Evolutionary conservation across 2,329 filamentous ascomycete species (phyloP).

Genomic region (Cladorrhinum sp.): DNA sequence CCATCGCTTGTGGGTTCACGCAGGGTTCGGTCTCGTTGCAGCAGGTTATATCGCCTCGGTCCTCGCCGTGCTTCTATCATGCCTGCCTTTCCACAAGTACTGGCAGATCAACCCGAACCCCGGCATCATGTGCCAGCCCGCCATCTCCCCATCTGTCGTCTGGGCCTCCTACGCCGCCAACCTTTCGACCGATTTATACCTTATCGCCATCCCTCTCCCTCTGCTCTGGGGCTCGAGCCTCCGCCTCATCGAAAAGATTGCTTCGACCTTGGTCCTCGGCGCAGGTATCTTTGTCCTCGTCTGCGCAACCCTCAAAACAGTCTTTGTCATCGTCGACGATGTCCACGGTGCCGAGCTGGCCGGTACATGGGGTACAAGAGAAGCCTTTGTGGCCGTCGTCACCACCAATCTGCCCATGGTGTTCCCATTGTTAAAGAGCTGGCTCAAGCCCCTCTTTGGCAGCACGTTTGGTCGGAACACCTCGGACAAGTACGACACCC

Average conservation of each 20-base stretch:
- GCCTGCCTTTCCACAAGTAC: slow-evolving; percentile 46
- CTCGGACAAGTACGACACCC: slow-evolving; percentile 38
- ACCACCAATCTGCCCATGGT: slow-evolving; percentile 40
- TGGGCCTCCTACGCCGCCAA: slow-evolving; percentile 50
- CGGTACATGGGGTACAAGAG: slow-evolving; percentile 35
- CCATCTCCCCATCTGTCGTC: slow-evolving; percentile 45
- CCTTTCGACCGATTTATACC: slow-evolving; percentile 50
- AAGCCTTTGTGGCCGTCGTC: slow-evolving; percentile 38
- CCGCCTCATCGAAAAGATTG: slow-evolving; percentile 35
- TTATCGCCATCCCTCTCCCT: slow-evolving; percentile 52
- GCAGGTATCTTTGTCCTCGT: slow-evolving; percentile 37
- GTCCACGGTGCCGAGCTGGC: slow-evolving; percentile 35
- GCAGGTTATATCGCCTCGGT: slow-evolving; percentile 45
- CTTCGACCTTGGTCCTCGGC: slow-evolving; percentile 34
- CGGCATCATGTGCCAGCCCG: slow-evolving; percentile 48
- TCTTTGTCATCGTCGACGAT: slow-evolving; percentile 31
- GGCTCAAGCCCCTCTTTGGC: slow-evolving; percentile 38
- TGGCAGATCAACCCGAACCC: slow-evolving; percentile 56
- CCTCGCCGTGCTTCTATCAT: slow-evolving; percentile 45
- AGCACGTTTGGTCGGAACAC: slow-evolving; percentile 33
- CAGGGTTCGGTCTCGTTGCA: slow-evolving; percentile 46
- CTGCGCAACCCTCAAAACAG: slow-evolving; percentile 35
- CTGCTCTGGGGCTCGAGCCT: slow-evolving; percentile 38
- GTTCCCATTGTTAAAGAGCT: slow-evolving; percentile 40
- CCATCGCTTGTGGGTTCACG: slow-evolving; percentile 43